Evolutionary conservation across 108 stramenopile genomes (phyloP), one percentile per base, ranked within the genome.

Genomic region (Bacterosira constricta): DNA sequence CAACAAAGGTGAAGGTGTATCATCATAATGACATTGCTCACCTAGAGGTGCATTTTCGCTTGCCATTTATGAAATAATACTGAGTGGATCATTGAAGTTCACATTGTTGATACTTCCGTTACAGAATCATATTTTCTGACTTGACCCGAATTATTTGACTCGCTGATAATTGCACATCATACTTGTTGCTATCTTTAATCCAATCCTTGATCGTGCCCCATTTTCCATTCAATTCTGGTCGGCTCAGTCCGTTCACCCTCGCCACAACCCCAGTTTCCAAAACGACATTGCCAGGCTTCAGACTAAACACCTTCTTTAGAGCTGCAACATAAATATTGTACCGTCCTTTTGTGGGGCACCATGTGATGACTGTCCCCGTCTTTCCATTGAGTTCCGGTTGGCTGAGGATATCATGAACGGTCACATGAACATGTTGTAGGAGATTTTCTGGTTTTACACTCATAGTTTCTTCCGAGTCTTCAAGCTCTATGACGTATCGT

Each of bases 201-300:
- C 90, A 94, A 11, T 63, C 54, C 63, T 87, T 94, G 69, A 94
- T 89, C 30, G 93, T 94, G 27, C 93, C 93, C 84, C 86, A 90
- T 68, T 85, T 83, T 42, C 88, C 93, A 73, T 94, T 94, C 76
- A 94, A 65, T 78, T 94, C 88, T 36, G 90, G 90, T 73, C 88
- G 87, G 10, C 86, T 77, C 6, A 94, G 63, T 26, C 93, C 93
- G 15, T 73, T 66, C 21, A 94, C 81, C 46, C 79, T 66, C 41
- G 86, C 93, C 12, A 90, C 89, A 15, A 89, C 88, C 0, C 87
- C 90, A 56, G 79, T 85, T 8, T 89, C 89, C 27, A 94, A 63
- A 44, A 94, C 79, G 23, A 91, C 85, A 66, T 94, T 94, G 2
- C 77, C 66, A 1, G 93, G 93, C 75, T 86, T 90, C 50, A 94